Base-by-base conservation (phyloP, 176 grass and related monocot genomes). In the Avena insularis region DNA sequence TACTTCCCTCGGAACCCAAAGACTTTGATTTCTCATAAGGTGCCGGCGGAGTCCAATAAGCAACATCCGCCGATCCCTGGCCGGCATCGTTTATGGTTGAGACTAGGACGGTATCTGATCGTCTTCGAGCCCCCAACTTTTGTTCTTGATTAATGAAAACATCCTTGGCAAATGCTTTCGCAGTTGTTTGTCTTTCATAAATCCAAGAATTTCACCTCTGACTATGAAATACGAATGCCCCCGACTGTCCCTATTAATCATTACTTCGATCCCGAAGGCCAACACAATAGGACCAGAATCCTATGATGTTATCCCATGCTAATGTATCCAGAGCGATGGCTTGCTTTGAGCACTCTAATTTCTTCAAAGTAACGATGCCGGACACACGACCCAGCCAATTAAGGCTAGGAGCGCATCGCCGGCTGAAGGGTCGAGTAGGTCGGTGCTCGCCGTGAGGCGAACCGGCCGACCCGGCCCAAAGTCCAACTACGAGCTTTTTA, bases 21-120 rank as follows among this genome's bases (percentile, higher is more conserved):
- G 85, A 94, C 92, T 94, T 92, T 92, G 92, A 94, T 94, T 94
- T 92, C 90, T 92, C 92, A 94, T 86, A 94, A 94, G 90, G 87
- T 94, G 90, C 58, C 90, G 48, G 82, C 71, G 87, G 90, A 86
- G 93, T 94, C 93, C 90, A 86, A 80, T 86, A 82, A 92, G 87
- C 88, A 95, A 95, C 93, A 92, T 88, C 90, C 88, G 79, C 68
- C 85, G 85, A 93, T 93, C 88, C 91, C 86, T 83, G 80, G 85
- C 86, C 82, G 76, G 71, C 85, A 93, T 90, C 85, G 82, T 88
- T 93, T 93, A 90, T 93, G 91, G 91, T 93, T 93, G 77, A 90
- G 91, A 90, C 89, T 91, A 91, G 73, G 85, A 91, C 80, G 85
- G 89, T 91, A 91, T 91, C 86, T 82, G 86, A 94, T 94, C 75